Conservation (phyloP, 2,329 filamentous ascomycete genomes). For the Talaromyces sp. region DNA sequence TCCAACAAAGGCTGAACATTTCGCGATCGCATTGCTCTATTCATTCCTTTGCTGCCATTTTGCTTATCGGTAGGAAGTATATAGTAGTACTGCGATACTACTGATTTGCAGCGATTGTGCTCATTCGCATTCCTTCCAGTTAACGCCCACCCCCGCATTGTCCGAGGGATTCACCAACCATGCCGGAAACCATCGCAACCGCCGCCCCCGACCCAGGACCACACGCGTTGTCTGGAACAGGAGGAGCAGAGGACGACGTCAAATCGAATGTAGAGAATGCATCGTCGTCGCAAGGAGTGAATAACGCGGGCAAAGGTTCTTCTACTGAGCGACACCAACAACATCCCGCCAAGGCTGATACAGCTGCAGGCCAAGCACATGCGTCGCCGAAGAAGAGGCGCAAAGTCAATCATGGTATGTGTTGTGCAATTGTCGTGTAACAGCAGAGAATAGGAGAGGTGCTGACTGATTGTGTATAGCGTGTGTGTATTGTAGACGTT, state of each 20-base stretch:
- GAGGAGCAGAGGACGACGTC: not conserved
- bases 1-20: not conserved
- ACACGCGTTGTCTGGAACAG: not conserved
- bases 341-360: conserved; percentile 35
- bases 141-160: conserved; percentile 7
- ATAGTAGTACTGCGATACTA: not conserved
- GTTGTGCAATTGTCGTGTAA: conserved; percentile 14
- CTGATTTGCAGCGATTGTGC: not conserved
- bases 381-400: conserved; percentile 74
- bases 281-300: conserved; percentile 28
- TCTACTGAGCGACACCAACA: conserved; percentile 21
- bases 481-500: conserved; percentile 85
- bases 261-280: conserved; percentile 19
- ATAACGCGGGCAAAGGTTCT: conserved; percentile 25
- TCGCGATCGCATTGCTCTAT: not conserved
- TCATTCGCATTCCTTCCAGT: not conserved
- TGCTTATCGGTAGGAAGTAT: not conserved
- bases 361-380: conserved; percentile 32
- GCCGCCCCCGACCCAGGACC: not conserved
- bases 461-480: conserved; percentile 53
- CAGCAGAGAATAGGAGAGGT: conserved; percentile 1
- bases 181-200: conserved; percentile 7
- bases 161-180: not conserved
- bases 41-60: not conserved
- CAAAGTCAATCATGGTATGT: conserved; percentile 82